Percentiles rank a stretch among this genome's conserved stretches.
Conservation (phyloP, 78 protist genomes). For the Dictyostelium citrinum region DNA sequence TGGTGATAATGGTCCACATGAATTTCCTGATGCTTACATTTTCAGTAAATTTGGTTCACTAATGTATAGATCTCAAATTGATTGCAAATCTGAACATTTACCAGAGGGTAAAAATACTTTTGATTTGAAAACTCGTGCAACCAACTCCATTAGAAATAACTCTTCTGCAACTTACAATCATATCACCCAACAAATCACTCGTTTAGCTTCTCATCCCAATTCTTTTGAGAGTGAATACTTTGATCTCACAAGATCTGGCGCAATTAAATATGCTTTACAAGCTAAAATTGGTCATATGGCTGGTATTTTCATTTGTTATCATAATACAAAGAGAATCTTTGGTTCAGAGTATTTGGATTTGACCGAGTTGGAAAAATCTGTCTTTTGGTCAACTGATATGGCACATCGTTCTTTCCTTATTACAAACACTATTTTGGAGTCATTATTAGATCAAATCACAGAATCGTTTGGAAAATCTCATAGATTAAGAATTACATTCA, state of each 20-base stretch:
- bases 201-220: not conserved
- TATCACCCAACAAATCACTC: not conserved
- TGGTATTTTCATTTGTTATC: conserved; percentile 84
- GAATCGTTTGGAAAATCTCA: not conserved
- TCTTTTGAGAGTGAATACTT: conserved; percentile 80
- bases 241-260: conserved; percentile 78
- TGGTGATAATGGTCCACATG: not conserved
- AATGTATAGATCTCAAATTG: conserved; percentile 78
- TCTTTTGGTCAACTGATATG: conserved; percentile 33
- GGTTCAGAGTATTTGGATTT: conserved; percentile 80
- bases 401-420: conserved; percentile 22
- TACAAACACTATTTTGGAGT: not conserved
- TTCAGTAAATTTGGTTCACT: conserved; percentile 42
- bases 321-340: conserved; percentile 84
- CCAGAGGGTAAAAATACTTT: conserved; percentile 50
- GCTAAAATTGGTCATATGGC: conserved; percentile 83
- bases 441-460: not conserved
- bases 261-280: conserved; percentile 75
- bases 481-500: not conserved
- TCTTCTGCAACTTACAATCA: not conserved
- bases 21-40: conserved; percentile 26
- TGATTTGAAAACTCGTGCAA: conserved; percentile 86
- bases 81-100: conserved; percentile 65
- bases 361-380: conserved; percentile 39
- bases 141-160: conserved; percentile 62